Conservation (phyloP, 2,329 filamentous ascomycete genomes). For the Tolypocladium cylindrosporum region DNA sequence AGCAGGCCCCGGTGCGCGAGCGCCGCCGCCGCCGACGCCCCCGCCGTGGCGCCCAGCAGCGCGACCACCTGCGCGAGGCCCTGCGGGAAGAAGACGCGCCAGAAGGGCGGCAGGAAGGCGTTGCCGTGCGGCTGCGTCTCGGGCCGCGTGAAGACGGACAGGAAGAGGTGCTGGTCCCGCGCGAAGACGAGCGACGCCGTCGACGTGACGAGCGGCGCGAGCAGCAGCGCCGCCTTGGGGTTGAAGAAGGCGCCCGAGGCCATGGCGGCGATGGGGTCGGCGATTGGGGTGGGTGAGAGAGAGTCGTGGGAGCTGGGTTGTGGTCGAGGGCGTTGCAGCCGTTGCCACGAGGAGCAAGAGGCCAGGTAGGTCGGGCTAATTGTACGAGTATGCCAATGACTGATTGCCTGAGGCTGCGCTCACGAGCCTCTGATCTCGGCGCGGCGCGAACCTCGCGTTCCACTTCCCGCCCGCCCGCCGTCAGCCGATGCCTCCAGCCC, state of each 20-base stretch:
- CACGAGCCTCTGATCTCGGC: too few relatives aligned
- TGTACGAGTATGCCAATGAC: too few relatives aligned
- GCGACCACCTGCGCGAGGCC: constrained; percentile 22
- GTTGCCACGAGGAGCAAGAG: too few relatives aligned
- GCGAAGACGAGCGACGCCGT: constrained; percentile 35
- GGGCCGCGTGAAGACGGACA: constrained; percentile 22
- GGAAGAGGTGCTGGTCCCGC: constrained; percentile 32
- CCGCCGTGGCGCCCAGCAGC: constrained; percentile 23
- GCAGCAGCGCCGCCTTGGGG: constrained; percentile 25
- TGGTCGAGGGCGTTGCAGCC: background rate
- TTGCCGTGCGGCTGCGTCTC: constrained; percentile 19
- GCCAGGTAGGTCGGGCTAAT: too few relatives aligned
- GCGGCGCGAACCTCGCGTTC: background rate
- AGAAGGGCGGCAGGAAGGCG: constrained; percentile 31
- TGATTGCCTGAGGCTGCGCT: too few relatives aligned
- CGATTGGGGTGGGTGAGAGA: background rate
- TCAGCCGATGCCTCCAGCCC: background rate
- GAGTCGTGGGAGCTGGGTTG: background rate
- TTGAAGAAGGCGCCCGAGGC: constrained; percentile 27
- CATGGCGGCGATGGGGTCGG: constrained; percentile 14
- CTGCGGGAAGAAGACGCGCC: constrained; percentile 27
- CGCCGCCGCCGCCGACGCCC: constrained; percentile 16
- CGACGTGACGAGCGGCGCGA: constrained; percentile 35
- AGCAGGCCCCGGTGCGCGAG: constrained; percentile 13
- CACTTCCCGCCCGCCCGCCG: background rate